Evolutionary conservation across 768 basidiomycete species (phyloP).

Genomic region (Amanita jacksonii): DNA sequence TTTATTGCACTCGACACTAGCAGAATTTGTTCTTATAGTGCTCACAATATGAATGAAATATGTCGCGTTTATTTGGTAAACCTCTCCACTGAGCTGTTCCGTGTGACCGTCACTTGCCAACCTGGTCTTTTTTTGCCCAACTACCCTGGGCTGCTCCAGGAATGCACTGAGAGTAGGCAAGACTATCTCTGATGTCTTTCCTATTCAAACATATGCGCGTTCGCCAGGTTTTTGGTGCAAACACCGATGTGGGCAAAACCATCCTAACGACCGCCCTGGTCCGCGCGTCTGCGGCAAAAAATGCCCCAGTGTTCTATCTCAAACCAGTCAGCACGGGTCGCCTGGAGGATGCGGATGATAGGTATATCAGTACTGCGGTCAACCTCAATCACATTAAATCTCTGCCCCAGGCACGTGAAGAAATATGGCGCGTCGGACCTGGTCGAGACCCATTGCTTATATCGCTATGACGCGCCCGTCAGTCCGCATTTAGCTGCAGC

Average conservation of each 20-base stretch:
- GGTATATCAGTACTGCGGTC: slow-evolving; percentile 34
- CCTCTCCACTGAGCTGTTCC: too few relatives aligned
- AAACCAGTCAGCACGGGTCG: slow-evolving; percentile 93
- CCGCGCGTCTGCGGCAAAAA: slow-evolving; percentile 56
- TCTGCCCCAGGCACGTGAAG: slow-evolving; percentile 49
- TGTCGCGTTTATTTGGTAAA: too few relatives aligned
- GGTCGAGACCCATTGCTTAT: slow-evolving; percentile 64
- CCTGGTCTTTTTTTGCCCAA: too few relatives aligned
- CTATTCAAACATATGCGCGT: slow-evolving; percentile 81
- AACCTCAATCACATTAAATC: background rate
- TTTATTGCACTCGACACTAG: too few relatives aligned
- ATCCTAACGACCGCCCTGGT: slow-evolving; percentile 80
- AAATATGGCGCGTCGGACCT: slow-evolving; percentile 34
- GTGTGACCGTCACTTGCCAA: too few relatives aligned
- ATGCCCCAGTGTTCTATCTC: slow-evolving; percentile 52
- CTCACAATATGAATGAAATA: too few relatives aligned
- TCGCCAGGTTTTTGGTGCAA: slow-evolving; percentile 91
- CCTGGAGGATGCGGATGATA: slow-evolving; percentile 72
- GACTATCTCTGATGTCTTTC: slow-evolving; percentile 46
- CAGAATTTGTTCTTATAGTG: too few relatives aligned
- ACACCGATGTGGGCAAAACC: slow-evolving; percentile 95
- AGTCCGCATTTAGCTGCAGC: slow-evolving; percentile 86
- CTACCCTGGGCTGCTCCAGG: too few relatives aligned
- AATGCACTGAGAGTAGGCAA: too few relatives aligned
- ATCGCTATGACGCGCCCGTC: slow-evolving; percentile 79